Conservation (phyloP, 2,329 filamentous ascomycete species). For the Pestalotiopsis sp. region DNA sequence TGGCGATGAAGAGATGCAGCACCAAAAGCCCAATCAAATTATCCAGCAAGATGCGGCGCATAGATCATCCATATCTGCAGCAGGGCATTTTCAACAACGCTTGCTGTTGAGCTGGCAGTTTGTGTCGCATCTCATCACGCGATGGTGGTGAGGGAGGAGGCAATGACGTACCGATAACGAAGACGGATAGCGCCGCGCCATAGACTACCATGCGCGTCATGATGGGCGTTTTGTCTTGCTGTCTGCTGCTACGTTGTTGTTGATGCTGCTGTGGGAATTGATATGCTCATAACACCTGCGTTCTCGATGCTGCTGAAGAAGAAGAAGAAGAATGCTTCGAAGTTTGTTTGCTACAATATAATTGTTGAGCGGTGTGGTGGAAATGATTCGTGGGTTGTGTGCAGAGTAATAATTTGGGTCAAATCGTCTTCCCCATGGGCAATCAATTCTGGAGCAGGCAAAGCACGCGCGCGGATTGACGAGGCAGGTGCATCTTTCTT, state of each 20-base stretch:
- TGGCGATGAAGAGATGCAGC: not conserved
- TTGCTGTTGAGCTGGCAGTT: not conserved
- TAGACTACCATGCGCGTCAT: conserved; percentile 48
- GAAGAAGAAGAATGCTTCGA: not conserved
- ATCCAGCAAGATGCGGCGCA: not conserved
- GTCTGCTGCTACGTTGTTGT: not conserved
- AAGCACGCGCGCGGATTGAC: not conserved
- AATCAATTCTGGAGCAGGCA: not conserved
- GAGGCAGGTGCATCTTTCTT: not conserved
- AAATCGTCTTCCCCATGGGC: not conserved
- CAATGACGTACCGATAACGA: conserved; percentile 42
- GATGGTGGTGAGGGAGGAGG: not conserved
- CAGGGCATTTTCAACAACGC: not conserved
- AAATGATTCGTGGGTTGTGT: not conserved
- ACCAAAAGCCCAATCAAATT: not conserved
- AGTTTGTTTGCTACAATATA: not conserved
- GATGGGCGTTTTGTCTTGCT: not conserved
- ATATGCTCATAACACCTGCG: conserved; percentile 1
- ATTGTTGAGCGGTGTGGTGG: not conserved
- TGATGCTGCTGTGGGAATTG: not conserved
- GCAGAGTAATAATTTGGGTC: not conserved
- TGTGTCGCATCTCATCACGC: not conserved
- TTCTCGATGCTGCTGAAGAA: not conserved
- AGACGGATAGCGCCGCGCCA: conserved; percentile 39
- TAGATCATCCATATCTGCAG: not conserved